These are phyloP conservation scores for Austropuccinia psidii DNA, from an alignment of 1,284 basidiomycete genomes.

Conservation along the genomic window DNA sequence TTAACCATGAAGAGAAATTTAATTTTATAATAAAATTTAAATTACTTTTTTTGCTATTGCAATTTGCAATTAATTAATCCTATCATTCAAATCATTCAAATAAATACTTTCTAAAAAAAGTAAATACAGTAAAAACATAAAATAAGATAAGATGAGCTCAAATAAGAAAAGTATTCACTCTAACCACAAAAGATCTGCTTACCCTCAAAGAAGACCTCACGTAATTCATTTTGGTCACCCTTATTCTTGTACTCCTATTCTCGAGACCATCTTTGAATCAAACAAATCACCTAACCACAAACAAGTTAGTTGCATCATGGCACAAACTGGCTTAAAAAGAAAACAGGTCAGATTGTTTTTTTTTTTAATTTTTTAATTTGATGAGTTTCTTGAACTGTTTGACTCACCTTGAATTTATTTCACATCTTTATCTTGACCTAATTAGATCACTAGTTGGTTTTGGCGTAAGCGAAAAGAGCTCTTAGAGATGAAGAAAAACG, in stretches of 20 bases:
- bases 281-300: conserved; percentile 17
- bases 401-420: neutral
- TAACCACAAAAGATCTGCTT: no score
- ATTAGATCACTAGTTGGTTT: conserved; percentile 34
- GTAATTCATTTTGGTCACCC: conserved; percentile 29
- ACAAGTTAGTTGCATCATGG: conserved; percentile 14
- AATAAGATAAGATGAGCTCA: no score
- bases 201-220: neutral
- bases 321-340: conserved; percentile 9
- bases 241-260: conserved; percentile 23
- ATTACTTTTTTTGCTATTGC: no score
- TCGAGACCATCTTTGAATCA: conserved; percentile 1
- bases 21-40: no score
- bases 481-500: neutral
- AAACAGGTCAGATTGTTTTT: conserved; percentile 11
- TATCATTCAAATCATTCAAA: no score
- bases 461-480: conserved; percentile 31
- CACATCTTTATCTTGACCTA: neutral
- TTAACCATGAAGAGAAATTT: no score
- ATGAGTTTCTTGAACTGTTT: neutral
- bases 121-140: no score
- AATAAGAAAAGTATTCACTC: no score
- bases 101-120: no score
- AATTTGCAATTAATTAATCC: no score
- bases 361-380: neutral